Evolutionary conservation across 1,139 yeast species (phyloP), one percentile per base, ranked within the genome.

Genomic region (Pichia sp.): DNA sequence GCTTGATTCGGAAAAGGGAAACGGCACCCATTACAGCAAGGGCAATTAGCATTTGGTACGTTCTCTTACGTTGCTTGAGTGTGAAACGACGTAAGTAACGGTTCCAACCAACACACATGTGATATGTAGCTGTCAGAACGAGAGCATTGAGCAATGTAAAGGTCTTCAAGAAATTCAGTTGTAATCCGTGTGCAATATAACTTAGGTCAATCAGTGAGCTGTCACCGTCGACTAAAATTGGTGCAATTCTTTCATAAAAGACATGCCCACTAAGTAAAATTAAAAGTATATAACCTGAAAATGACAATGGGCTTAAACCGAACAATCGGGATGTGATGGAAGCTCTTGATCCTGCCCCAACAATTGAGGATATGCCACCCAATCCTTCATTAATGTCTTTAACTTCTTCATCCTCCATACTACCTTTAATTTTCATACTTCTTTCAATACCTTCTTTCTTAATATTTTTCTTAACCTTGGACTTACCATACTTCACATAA

Each of bases 191-290:
- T 3, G 80, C 62, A 14, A 85, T 71, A 61, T 74, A 86, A 25
- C 77, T 77, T 47, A 87, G 67, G 39, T 73, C 74, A 31, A 87
- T 67, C 53, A 80, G 69, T 0, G 85, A 75, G 10, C 84, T 77
- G 64, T 85, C 95, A 1, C 89, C 93, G 54, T 84, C 86, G 0
- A 79, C 71, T 3, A 60, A 27, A 28, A 70, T 51, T 0, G 95
- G 91, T 0, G 72, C 70, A 16, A 73, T 52, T 47, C 90, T 68
- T 57, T 78, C 73, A 47, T 76, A 74, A 22, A 68, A 58, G 22
- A 72, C 69, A 61, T 87, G 95, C 47, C 68, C 74, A 0, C 60
- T 52, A 0, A 82, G 57, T 30, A 81, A 61, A 0, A 80, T 77
- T 0, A 77, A 56, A 43, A 83, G 67, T 7, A 78, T 50, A 59